Evolutionary conservation across 148 eudicot genomes (phyloP).

Genomic region (Beta vulgaris): DNA sequence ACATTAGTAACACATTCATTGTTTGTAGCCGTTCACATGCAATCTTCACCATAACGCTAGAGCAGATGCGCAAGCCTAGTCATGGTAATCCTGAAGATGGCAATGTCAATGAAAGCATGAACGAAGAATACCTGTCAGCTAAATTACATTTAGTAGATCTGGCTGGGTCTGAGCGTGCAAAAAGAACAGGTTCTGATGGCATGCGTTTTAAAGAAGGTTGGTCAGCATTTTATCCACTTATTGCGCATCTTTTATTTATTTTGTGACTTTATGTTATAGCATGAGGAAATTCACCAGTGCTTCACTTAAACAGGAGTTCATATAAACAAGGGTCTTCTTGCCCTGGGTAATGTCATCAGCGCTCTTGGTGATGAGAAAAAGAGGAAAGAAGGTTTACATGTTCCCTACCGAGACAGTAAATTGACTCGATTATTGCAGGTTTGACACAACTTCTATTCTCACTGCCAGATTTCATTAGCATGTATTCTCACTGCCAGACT

Average conservation of each 20-base stretch:
- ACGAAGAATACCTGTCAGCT: constrained; percentile 92
- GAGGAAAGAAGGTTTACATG: constrained; percentile 90
- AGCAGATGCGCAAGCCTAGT: constrained; percentile 82
- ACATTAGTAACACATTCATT: background rate
- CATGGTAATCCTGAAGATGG: constrained; percentile 42
- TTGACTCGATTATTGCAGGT: constrained; percentile 98
- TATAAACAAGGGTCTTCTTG: constrained; percentile 96
- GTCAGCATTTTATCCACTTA: background rate
- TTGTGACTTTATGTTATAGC: constrained; percentile 21
- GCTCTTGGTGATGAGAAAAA: constrained; percentile 99
- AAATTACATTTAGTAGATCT: constrained; percentile 98
- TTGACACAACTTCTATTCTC: constrained; percentile 19
- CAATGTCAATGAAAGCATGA: constrained; percentile 51
- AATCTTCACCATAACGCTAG: constrained; percentile 91
- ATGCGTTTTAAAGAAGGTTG: constrained; percentile 98
- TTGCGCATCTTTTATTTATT: background rate
- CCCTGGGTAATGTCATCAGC: constrained; percentile 97
- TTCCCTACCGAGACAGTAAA: constrained; percentile 98
- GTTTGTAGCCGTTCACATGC: constrained; percentile 95
- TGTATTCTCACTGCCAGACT: no score
- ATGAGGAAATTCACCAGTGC: constrained; percentile 3
- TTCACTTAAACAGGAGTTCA: constrained; percentile 71
- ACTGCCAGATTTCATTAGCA: background rate
- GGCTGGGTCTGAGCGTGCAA: constrained; percentile 99
- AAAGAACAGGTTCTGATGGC: constrained; percentile 99